Base-by-base conservation (phyloP, 768 basidiomycete species). In the Lenzites betulinus region DNA sequence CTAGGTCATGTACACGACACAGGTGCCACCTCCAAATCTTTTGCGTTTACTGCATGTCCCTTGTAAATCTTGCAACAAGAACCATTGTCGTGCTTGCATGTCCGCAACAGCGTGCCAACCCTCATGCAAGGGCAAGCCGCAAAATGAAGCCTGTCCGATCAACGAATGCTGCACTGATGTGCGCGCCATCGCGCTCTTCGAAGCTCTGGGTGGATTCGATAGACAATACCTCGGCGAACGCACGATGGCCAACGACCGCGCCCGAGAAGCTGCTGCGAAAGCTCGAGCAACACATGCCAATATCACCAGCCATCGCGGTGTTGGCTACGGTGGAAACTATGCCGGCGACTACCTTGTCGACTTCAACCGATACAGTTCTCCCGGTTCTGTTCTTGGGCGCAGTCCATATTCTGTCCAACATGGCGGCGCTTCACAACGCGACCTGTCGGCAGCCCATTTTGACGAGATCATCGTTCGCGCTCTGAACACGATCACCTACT, bases 31-130 rank as follows among this genome's bases (percentile, higher is more conserved):
- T 8, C 68, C 66, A 18, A 62, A 60, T 42, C 62, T 75, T 11
- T n/a, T 71, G 1, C 28, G 71, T 41, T 70, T 83, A 8, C 74
- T 83, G 9, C 83, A 83, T 60, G 77, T 74, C 1, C 64, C 72
- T 3, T 83, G 83, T 69, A 51, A 67, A 18, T 67, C 73, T 0
- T 84, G 83, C 70, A 68, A 71, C 7, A 78, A 73, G 2, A 77
- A 75, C 48, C 76, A 82, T 59, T 83, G 83, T 67, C 71, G 83
- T 53, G 82, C 81, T 11, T 84, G 83, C 67, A 78, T 81, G 66
- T 68, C 65, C 13, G 69, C 74, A 4, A 39, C 79, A 23, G 38
- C 60, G 41, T 84, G 83, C 65, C 63, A 73, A 7, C 39, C 61
- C 13, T 66, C 72, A 1, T 84, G 83, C 69, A 79, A 76, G 70